phyloP scores from a whole-genome alignment of 441 rosid genomes.

The Gossypium lobatum region DNA sequence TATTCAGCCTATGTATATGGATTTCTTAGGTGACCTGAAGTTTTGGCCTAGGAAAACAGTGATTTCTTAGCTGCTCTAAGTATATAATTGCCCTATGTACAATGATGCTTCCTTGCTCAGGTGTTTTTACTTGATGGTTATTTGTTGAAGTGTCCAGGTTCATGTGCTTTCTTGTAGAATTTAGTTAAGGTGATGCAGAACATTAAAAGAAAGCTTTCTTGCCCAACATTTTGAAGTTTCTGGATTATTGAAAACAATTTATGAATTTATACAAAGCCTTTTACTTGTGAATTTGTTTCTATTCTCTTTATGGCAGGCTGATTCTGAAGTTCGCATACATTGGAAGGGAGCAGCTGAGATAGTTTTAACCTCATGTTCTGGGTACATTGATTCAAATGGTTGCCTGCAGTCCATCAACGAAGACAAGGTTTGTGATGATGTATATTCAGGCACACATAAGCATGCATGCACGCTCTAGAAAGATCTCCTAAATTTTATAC shows the following conservation, averaged over 20 bases:
- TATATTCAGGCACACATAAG: not conserved
- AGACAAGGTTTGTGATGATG: conserved; percentile 45
- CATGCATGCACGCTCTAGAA: not conserved
- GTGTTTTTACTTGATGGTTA: not conserved
- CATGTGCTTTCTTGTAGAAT: not conserved
- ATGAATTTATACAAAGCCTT: not conserved
- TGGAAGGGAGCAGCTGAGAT: conserved; percentile 99
- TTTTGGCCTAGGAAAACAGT: not conserved
- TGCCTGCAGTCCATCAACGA: conserved; percentile 47
- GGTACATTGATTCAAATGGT: conserved; percentile 41
- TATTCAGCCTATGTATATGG: not conserved
- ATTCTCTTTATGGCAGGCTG: conserved; percentile 40
- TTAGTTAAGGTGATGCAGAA: not conserved
- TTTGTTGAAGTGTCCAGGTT: not conserved
- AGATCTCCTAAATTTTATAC: not conserved
- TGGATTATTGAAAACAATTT: not conserved
- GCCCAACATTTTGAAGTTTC: not conserved
- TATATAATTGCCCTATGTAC: not conserved
- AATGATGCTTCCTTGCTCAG: not conserved
- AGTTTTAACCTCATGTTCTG: conserved; percentile 73
- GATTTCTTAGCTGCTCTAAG: not conserved
- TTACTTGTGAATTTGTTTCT: conserved; percentile 5
- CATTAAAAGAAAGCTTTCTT: not conserved
- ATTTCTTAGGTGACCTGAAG: not conserved
- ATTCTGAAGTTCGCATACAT: conserved; percentile 76